phyloP scores from a whole-genome alignment of 2,329 filamentous ascomycete species.

The Beauveria scarabaeidicola region DNA sequence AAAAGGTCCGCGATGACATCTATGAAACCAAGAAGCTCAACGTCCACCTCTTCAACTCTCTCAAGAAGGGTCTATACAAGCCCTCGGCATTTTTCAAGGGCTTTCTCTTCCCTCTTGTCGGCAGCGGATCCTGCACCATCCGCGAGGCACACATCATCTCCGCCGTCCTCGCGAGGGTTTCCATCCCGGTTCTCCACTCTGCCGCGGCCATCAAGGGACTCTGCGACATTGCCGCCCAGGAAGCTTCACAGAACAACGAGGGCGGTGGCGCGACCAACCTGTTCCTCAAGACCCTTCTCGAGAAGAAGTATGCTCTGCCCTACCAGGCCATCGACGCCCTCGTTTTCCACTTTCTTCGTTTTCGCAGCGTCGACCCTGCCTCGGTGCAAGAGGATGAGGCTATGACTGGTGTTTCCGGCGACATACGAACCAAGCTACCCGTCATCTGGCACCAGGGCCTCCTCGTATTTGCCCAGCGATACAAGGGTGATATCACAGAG shows the following conservation, averaged over 20 bases:
- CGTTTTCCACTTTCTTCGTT: conserved; percentile 94
- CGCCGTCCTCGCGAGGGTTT: conserved; percentile 74
- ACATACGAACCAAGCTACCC: conserved; percentile 59
- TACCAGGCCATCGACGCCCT: conserved; percentile 91
- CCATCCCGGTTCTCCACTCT: conserved; percentile 84
- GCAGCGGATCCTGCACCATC: conserved; percentile 78
- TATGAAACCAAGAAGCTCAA: conserved; percentile 91
- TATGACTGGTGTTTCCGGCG: conserved; percentile 41
- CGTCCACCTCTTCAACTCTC: conserved; percentile 82
- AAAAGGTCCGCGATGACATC: conserved; percentile 88
- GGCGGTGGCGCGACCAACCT: conserved; percentile 88
- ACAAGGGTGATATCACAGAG: conserved; percentile 92
- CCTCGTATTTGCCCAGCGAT: conserved; percentile 85
- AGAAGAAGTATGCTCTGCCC: conserved; percentile 94
- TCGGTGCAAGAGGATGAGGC: conserved; percentile 43
- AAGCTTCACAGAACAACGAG: conserved; percentile 74
- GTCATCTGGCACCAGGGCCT: conserved; percentile 96
- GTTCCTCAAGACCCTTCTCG: conserved; percentile 84
- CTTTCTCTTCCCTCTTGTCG: conserved; percentile 82
- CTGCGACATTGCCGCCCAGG: conserved; percentile 89
- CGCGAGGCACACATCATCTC: conserved; percentile 88
- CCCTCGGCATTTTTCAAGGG: conserved; percentile 96
- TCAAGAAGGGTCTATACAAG: conserved; percentile 91
- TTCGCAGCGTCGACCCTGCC: conserved; percentile 60
- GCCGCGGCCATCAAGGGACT: conserved; percentile 84